Percentiles rank a stretch among this genome's conserved stretches.
These are phyloP conservation scores for Coniella vitis DNA, from an alignment of 2,329 filamentous ascomycete species.

Conservation along the genomic window DNA sequence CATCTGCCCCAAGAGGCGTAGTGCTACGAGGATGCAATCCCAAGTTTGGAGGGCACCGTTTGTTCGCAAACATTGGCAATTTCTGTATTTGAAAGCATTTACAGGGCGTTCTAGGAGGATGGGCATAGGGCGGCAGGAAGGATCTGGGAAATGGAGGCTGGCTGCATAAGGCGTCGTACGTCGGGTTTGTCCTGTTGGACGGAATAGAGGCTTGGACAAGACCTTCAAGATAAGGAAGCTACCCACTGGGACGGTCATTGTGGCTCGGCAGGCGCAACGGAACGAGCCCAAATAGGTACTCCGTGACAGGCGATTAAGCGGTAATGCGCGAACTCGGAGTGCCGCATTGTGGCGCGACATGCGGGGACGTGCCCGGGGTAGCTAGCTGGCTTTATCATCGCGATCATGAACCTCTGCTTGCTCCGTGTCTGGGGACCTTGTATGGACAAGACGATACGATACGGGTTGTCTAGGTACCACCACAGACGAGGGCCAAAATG, in stretches of 20 bases:
- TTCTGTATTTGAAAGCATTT: slow-evolving; percentile 17
- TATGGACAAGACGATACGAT: slow-evolving; percentile 3
- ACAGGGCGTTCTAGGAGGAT: slow-evolving; percentile 14
- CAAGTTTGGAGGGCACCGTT: background rate
- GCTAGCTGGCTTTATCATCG: background rate
- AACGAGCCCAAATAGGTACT: too few species aligned
- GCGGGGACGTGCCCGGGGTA: too few species aligned
- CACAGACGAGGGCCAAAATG: background rate
- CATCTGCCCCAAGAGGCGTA: slow-evolving; percentile 24
- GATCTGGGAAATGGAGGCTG: slow-evolving; percentile 6
- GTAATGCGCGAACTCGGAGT: too few species aligned
- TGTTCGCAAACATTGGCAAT: background rate
- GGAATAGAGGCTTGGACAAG: slow-evolving; percentile 8
- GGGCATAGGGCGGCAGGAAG: slow-evolving; percentile 9
- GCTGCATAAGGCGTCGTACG: slow-evolving; percentile 13
- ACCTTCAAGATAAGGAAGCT: background rate
- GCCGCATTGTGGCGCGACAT: too few species aligned
- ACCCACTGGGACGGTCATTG: background rate
- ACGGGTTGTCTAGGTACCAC: slow-evolving; percentile 3
- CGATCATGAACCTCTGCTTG: slow-evolving; percentile 2
- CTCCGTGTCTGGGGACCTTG: background rate
- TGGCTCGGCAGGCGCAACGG: too few species aligned
- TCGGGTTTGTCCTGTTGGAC: slow-evolving; percentile 1
- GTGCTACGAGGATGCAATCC: slow-evolving; percentile 7
- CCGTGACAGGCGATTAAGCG: too few species aligned